A percentile compares a stretch with the other conserved stretches of the same genome.
phyloP scores from a whole-genome alignment of 345 rosid genomes.

The Mangifera indica region DNA sequence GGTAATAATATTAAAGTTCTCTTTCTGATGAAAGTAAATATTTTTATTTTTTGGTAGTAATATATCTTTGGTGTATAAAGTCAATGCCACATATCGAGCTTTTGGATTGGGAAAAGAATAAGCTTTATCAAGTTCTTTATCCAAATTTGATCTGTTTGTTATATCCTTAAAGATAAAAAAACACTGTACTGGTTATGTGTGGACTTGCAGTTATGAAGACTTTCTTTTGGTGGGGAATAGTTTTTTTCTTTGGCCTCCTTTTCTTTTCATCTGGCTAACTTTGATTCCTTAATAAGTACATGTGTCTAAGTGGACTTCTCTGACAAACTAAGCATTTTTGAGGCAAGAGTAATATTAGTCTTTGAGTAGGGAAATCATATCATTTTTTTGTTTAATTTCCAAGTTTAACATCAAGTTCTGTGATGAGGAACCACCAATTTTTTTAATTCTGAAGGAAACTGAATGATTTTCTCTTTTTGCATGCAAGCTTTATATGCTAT shows the following conservation, averaged over 20 bases:
- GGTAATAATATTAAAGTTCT: constrained; percentile 37
- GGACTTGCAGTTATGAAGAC: background rate
- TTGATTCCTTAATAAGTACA: background rate
- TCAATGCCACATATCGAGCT: background rate
- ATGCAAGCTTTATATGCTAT: background rate
- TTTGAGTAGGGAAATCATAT: background rate
- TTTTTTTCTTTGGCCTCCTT: background rate
- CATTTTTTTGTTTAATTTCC: background rate
- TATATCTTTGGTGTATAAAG: background rate
- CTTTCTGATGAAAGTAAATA: background rate
- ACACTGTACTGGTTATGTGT: too few species aligned
- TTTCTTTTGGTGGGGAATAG: background rate
- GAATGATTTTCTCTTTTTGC: background rate
- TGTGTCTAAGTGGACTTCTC: background rate
- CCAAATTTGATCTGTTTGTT: background rate
- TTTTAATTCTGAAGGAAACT: background rate
- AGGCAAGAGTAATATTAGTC: background rate
- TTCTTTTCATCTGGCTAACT: background rate
- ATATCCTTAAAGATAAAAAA: background rate
- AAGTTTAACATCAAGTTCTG: background rate
- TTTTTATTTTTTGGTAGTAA: background rate
- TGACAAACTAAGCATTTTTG: background rate
- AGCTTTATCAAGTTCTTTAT: background rate
- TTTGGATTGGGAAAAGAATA: background rate
- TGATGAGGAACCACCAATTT: background rate